These are phyloP conservation scores for Triangularia setosa DNA, from an alignment of 2,329 filamentous ascomycete species.

Conservation along the genomic window DNA sequence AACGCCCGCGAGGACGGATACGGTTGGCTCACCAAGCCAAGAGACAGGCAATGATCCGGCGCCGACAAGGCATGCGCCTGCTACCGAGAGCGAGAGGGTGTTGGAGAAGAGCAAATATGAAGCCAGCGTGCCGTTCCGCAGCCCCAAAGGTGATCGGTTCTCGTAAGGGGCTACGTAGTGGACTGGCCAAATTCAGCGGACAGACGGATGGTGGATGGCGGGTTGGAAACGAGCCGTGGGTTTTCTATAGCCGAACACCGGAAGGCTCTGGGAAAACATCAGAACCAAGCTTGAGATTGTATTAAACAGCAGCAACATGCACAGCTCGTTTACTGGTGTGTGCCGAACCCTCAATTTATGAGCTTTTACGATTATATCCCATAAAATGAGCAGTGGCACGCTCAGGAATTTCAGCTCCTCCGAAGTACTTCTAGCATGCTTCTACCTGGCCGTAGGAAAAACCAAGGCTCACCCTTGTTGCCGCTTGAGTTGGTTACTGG, in stretches of 20 bases:
- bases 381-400: too few species aligned
- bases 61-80: slow-evolving; percentile 74
- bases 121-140: slow-evolving; percentile 67
- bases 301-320: background rate
- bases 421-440: too few species aligned
- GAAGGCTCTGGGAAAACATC: background rate
- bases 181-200: background rate
- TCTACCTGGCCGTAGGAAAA: too few species aligned
- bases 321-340: background rate
- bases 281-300: background rate
- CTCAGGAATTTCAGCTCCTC: too few species aligned
- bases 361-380: background rate
- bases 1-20: slow-evolving; percentile 55
- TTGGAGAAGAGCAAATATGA: slow-evolving; percentile 89
- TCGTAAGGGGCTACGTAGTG: slow-evolving; percentile 40
- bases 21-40: slow-evolving; percentile 60
- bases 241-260: background rate
- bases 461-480: too few species aligned
- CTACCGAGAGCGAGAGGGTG: slow-evolving; percentile 63
- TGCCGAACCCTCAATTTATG: background rate
- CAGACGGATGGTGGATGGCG: background rate
- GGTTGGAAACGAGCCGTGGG: background rate
- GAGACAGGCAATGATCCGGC: slow-evolving; percentile 78
- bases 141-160: slow-evolving; percentile 83
- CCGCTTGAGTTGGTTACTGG: too few species aligned